These are phyloP conservation scores for Spathaspora girioi DNA, from an alignment of 805 yeast species.

Conservation along the genomic window DNA sequence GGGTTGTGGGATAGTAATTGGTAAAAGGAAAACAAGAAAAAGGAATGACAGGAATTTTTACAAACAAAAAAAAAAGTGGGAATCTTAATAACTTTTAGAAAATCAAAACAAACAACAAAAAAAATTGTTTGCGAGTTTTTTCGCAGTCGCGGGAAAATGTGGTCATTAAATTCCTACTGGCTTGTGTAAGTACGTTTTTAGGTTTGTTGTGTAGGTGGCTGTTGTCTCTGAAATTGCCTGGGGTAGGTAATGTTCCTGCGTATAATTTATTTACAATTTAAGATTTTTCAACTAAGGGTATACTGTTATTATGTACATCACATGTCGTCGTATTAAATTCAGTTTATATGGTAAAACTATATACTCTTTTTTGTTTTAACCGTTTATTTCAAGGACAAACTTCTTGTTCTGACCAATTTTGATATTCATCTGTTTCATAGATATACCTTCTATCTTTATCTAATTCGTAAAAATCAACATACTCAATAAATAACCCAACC, in stretches of 20 bases:
- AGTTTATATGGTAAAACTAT: not conserved
- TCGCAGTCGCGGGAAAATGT: not conserved
- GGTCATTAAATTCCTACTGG: not conserved
- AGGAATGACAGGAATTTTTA: not conserved
- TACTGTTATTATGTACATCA: too few species aligned
- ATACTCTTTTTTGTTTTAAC: not conserved
- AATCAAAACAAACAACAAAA: conserved; percentile 1
- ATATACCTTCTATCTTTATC: conserved; percentile 54
- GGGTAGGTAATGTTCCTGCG: too few species aligned
- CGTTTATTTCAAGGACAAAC: conserved; percentile 58
- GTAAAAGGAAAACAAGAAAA: not conserved
- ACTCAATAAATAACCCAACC: conserved; percentile 63
- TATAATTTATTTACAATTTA: too few species aligned
- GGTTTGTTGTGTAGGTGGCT: too few species aligned
- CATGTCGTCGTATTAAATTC: not conserved
- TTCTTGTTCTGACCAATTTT: conserved; percentile 73
- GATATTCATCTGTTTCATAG: conserved; percentile 50
- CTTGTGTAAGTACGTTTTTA: too few species aligned
- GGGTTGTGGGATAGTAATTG: not conserved
- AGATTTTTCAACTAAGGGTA: too few species aligned
- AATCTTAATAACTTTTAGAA: not conserved
- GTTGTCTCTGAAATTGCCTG: too few species aligned
- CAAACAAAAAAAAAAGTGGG: conserved; percentile 1
- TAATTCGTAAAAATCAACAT: conserved; percentile 65
- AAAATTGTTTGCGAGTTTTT: not conserved